Evolutionary conservation across 257 asterid genomes (phyloP).

Genomic region (Solanum commersonii): DNA sequence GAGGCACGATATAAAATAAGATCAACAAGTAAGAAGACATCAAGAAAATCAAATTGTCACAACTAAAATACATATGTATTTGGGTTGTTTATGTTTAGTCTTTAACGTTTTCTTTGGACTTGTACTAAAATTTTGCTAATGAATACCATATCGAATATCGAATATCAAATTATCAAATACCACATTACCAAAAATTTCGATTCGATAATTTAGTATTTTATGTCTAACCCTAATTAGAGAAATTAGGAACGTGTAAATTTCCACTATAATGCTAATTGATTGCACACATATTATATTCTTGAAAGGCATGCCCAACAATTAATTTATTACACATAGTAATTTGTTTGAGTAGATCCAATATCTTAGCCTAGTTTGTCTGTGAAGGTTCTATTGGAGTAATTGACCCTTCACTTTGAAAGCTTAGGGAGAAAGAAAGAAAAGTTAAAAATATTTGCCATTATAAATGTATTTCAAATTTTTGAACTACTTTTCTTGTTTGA

Average conservation of each 20-base stretch:
- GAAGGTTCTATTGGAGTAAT: not conserved
- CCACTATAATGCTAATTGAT: not conserved
- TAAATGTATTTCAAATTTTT: not conserved
- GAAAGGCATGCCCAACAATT: not conserved
- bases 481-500: not conserved
- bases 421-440: not conserved
- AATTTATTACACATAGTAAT: not conserved
- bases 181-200: not conserved
- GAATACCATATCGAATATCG: not conserved
- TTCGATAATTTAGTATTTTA: too few species aligned
- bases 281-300: not conserved
- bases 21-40: not conserved
- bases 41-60: not conserved
- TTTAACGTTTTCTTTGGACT: not conserved
- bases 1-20: not conserved
- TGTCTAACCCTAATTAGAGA: not conserved
- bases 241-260: not conserved
- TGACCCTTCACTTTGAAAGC: not conserved
- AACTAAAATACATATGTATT: not conserved
- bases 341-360: not conserved
- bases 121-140: not conserved
- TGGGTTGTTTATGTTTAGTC: not conserved
- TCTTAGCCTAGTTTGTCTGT: not conserved
- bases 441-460: not conserved
- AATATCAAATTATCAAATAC: too few species aligned